phyloP scores from a whole-genome alignment of 371 early-diverging fungal species.

The Mortierella sp. region DNA sequence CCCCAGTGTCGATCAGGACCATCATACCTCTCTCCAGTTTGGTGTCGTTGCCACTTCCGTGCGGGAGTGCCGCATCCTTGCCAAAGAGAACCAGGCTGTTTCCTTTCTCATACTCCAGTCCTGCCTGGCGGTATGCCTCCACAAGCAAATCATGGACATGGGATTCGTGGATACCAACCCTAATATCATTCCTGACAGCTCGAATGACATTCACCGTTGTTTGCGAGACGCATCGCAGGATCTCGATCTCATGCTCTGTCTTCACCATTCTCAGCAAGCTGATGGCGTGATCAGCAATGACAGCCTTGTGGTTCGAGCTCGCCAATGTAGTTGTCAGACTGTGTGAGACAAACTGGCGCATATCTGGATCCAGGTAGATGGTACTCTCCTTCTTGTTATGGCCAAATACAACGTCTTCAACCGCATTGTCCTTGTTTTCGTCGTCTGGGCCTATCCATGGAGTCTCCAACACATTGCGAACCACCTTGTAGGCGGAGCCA shows the following conservation, averaged over 20 bases:
- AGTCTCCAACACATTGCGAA: conserved; percentile 42
- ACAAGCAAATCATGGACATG: conserved; percentile 58
- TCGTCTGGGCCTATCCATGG: conserved; percentile 36
- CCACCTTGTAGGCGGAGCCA: conserved; percentile 59
- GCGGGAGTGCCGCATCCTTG: conserved; percentile 67
- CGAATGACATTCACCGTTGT: conserved; percentile 63
- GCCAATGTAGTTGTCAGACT: conserved; percentile 50
- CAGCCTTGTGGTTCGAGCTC: conserved; percentile 22
- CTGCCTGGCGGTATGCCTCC: conserved; percentile 53
- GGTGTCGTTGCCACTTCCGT: conserved; percentile 61
- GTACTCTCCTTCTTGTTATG: conserved; percentile 21
- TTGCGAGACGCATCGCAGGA: conserved; percentile 63
- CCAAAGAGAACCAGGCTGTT: conserved; percentile 66
- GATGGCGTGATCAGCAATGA: conserved; percentile 59
- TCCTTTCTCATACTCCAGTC: conserved; percentile 53
- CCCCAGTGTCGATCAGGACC: conserved; percentile 68
- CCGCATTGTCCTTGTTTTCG: not conserved
- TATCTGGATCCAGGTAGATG: conserved; percentile 60
- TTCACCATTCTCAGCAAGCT: conserved; percentile 62
- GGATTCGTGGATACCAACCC: conserved; percentile 58
- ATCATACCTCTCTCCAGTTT: conserved; percentile 56
- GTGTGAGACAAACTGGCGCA: conserved; percentile 61
- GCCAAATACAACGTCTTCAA: not conserved
- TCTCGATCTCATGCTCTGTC: conserved; percentile 61
- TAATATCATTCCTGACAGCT: conserved; percentile 57